Evolutionary conservation across 257 asterid species (phyloP).

Genomic region (Petrea volubilis): DNA sequence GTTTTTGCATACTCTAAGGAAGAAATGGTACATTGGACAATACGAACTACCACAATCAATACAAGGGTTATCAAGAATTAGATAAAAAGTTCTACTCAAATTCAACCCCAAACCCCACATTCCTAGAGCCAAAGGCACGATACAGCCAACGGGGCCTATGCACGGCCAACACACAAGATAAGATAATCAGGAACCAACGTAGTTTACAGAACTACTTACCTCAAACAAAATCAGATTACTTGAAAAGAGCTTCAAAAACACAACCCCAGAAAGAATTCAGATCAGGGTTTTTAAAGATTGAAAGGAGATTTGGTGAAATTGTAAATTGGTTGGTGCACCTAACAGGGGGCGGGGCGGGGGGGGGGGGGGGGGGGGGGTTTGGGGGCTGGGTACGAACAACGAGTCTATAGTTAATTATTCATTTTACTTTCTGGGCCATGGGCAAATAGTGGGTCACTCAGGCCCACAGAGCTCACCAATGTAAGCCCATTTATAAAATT

Average conservation of each 20-base stretch:
- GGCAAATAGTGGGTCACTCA: not conserved
- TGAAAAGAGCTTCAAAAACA: constrained; percentile 3
- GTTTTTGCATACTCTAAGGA: not conserved
- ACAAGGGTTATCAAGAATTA: not conserved
- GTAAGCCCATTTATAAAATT: no score
- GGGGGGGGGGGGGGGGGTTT: not conserved
- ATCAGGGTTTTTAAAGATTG: constrained; percentile 7
- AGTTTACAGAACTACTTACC: constrained; percentile 19
- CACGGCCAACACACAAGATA: no score
- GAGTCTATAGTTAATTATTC: not conserved
- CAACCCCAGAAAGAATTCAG: constrained; percentile 18
- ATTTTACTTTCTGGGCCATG: not conserved
- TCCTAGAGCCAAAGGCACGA: not conserved
- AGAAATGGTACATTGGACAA: not conserved
- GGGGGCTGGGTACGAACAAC: not conserved
- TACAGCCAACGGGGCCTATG: no score
- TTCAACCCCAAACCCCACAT: not conserved
- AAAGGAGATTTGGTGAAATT: not conserved
- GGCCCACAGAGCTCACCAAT: no score
- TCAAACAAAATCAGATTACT: constrained; percentile 7
- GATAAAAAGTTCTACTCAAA: not conserved
- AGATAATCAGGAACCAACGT: no score
- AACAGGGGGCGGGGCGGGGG: not conserved
- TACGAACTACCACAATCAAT: not conserved
- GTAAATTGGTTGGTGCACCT: constrained; percentile 9